These are phyloP conservation scores for Trametes sp. DNA, from an alignment of 1,284 basidiomycete genomes.

Conservation along the genomic window DNA sequence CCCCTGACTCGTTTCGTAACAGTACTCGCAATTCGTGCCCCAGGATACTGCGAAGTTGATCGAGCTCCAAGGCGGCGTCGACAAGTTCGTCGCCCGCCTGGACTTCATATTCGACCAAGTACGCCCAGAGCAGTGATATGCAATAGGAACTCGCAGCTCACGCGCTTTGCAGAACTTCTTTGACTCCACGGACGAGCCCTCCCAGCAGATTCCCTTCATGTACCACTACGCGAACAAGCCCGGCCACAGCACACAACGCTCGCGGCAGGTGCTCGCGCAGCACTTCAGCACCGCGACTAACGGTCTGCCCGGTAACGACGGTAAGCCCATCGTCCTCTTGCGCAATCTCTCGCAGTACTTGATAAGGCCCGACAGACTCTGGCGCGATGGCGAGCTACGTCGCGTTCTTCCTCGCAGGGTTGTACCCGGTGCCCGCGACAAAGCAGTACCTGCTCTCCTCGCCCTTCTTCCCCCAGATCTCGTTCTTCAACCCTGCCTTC, in stretches of 20 bases:
- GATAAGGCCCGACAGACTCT: conserved; percentile 20
- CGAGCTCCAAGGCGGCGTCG: conserved; percentile 62
- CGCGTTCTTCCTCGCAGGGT: conserved; percentile 63
- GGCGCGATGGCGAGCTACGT: conserved; percentile 78
- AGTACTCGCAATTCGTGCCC: conserved; percentile 57
- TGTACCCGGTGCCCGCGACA: conserved; percentile 72
- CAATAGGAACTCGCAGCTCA: neutral
- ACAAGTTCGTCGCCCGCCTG: conserved; percentile 60
- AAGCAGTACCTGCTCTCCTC: conserved; percentile 66
- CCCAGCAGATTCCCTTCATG: conserved; percentile 70
- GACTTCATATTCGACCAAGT: conserved; percentile 63
- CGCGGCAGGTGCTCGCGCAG: conserved; percentile 59
- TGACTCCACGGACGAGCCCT: conserved; percentile 67
- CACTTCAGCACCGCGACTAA: conserved; percentile 61
- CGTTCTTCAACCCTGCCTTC: conserved; percentile 65
- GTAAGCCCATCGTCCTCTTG: conserved; percentile 39
- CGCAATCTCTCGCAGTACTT: neutral
- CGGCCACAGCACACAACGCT: conserved; percentile 62
- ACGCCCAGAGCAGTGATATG: neutral
- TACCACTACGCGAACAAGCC: conserved; percentile 69
- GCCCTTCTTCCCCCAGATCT: conserved; percentile 66
- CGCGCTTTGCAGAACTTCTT: conserved; percentile 48
- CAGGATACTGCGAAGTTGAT: conserved; percentile 70
- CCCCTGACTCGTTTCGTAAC: neutral
- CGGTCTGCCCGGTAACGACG: conserved; percentile 71